phyloP scores from a whole-genome alignment of 2,329 filamentous ascomycete species.

The Pseudogymnoascus sp. region DNA sequence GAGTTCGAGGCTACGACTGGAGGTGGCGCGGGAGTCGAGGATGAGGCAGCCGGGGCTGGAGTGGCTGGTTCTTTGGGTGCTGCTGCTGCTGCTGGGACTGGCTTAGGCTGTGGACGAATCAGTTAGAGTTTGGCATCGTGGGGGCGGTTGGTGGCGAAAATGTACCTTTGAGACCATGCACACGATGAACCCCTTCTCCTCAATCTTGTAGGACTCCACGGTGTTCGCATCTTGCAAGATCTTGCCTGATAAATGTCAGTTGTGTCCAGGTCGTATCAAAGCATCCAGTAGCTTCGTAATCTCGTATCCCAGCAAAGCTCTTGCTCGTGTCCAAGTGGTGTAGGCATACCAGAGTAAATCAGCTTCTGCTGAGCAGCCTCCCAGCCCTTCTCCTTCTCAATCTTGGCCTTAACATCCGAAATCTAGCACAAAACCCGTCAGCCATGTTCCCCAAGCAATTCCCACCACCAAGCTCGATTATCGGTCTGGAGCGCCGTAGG shows the following conservation, averaged over 20 bases:
- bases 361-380: constrained; percentile 85
- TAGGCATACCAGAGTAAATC: constrained; percentile 82
- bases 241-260: constrained; percentile 58
- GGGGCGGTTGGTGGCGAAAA: background rate
- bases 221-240: constrained; percentile 97
- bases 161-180: constrained; percentile 95
- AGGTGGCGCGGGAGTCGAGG: constrained; percentile 50
- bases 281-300: background rate
- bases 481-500: constrained; percentile 7
- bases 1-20: constrained; percentile 50
- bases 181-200: constrained; percentile 98
- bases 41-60: constrained; percentile 48
- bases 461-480: background rate
- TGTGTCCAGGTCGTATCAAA: background rate
- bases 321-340: background rate
- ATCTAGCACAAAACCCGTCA: constrained; percentile 49
- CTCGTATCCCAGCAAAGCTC: constrained; percentile 22
- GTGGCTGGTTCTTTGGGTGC: constrained; percentile 56
- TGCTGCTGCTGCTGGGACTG: constrained; percentile 40
- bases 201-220: constrained; percentile 93
- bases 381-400: constrained; percentile 88
- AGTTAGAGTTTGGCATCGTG: constrained; percentile 16
- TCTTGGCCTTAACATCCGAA: constrained; percentile 85
- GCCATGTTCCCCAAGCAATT: background rate
- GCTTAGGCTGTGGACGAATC: constrained; percentile 57